Base-by-base conservation (phyloP, 2,329 filamentous ascomycete genomes). In the Stylonectria norvegica region DNA sequence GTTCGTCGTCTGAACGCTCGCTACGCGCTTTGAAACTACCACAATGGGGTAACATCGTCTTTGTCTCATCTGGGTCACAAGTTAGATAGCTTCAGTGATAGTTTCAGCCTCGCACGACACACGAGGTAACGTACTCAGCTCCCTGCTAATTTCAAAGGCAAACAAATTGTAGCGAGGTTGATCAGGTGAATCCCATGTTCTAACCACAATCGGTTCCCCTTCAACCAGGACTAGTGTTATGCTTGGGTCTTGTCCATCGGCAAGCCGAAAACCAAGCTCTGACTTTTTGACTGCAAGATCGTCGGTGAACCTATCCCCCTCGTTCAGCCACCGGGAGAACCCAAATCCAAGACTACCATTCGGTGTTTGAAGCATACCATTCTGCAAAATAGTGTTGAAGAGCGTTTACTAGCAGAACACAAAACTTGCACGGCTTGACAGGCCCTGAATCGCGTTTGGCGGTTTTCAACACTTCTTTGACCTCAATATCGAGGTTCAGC, bases 341-440 rank as follows among this genome's bases (percentile, higher is more conserved):
- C n/a, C n/a, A n/a, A n/a, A n/a, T n/a, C n/a, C n/a, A n/a, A n/a
- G n/a, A n/a, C n/a, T n/a, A n/a, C n/a, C n/a, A n/a, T n/a, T n/a
- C n/a, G 20, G 4, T 9, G 20, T 2, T 14, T 25, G 5, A 7
- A 25, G 6, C 20, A 5, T 40, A 40, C 38, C 38, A 40, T n/a
- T 36, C 23, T n/a, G 32, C 32, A 11, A 40, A 23, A 19, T 36
- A 36, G 14, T 19, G 15, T 11, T 17, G n/a, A 14, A 36, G 25
- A 14, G 12, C 17, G 5, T 14, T 4, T 10, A 40, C 6, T 17
- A 40, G 5, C n/a, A 35, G 3, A 16, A 23, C 12, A 20, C 38
- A 40, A 25, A 22, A 40, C 3, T 25, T 9, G 15, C 38, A 40
- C 16, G 38, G 32, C 18, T 17, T 17, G 12, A 40, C 10, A 4